Percentiles rank a stretch among this genome's conserved stretches.
Conservation (phyloP, 176 grass and related monocot genomes). For the Zizania latifolia region DNA sequence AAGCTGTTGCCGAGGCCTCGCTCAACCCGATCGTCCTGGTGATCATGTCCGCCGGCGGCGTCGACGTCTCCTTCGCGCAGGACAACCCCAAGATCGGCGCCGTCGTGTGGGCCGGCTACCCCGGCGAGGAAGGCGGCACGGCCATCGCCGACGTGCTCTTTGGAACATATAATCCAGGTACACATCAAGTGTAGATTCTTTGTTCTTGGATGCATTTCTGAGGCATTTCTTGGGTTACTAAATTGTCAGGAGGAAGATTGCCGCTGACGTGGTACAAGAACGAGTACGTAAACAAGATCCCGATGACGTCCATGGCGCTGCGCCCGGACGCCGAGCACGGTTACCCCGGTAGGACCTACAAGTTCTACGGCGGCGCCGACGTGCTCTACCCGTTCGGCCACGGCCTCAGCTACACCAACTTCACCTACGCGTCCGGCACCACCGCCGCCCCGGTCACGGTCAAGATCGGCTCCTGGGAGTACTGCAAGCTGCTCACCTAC, state of each 20-base stretch:
- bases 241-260: constrained; percentile 18
- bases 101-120: constrained; percentile 50
- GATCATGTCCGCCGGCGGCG: constrained; percentile 39
- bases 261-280: constrained; percentile 36
- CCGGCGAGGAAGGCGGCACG: constrained; percentile 45
- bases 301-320: constrained; percentile 39
- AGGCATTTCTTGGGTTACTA: not conserved
- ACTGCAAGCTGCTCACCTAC: constrained; percentile 21
- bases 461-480: not conserved
- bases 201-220: not conserved
- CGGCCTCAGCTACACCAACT: constrained; percentile 33
- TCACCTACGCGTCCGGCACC: constrained; percentile 18
- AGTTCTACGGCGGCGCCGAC: constrained; percentile 28
- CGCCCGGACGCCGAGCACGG: constrained; percentile 17
- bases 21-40: constrained; percentile 36
- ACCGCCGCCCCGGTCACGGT: not conserved
- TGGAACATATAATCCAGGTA: constrained; percentile 41
- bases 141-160: constrained; percentile 47
- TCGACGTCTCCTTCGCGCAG: constrained; percentile 47
- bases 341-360: constrained; percentile 42
- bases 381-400: constrained; percentile 41
- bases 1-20: constrained; percentile 29
- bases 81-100: constrained; percentile 49
- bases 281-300: constrained; percentile 27
- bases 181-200: not conserved